Percentiles rank a stretch among this genome's conserved stretches.
phyloP scores from a whole-genome alignment of 495 filamentous ascomycete genomes.

The Hapsidospora chrysogenum region DNA sequence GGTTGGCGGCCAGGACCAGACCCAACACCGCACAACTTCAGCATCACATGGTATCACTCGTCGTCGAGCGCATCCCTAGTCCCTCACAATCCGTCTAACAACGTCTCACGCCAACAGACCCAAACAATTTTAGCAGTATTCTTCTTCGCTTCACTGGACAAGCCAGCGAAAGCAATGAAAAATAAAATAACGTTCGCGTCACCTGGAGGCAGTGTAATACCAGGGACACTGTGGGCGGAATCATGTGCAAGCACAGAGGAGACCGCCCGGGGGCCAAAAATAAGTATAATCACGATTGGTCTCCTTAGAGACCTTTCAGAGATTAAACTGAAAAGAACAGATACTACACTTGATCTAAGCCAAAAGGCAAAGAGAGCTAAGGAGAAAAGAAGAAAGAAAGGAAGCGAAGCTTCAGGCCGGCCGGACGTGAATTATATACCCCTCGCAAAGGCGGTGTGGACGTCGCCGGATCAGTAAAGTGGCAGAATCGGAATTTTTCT shows the following conservation, averaged over 20 bases:
- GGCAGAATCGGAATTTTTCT: conserved; percentile 3
- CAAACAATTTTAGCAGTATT: too few relatives aligned
- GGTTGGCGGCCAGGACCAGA: background rate
- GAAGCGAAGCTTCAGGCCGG: conserved; percentile 5
- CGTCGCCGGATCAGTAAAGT: background rate
- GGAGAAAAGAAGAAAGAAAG: conserved; percentile 18
- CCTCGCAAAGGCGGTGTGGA: background rate
- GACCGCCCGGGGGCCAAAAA: conserved; percentile 43
- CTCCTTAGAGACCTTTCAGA: conserved; percentile 47
- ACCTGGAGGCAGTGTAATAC: conserved; percentile 17
- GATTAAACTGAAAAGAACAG: conserved; percentile 99
- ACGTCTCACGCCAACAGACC: too few relatives aligned
- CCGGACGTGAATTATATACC: conserved; percentile 11
- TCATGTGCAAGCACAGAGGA: conserved; percentile 32
- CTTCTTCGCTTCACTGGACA: conserved; percentile 14
- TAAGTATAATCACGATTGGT: conserved; percentile 67
- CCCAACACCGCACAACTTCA: background rate
- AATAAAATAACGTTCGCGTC: conserved; percentile 11
- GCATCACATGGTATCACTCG: background rate
- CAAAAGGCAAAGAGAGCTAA: conserved; percentile 46
- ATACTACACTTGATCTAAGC: conserved; percentile 99
- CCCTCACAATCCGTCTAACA: too few relatives aligned
- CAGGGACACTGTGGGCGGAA: conserved; percentile 12
- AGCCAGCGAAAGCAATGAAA: conserved; percentile 14
- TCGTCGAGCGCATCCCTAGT: too few relatives aligned